These are phyloP conservation scores for Ensete glaucum DNA, from an alignment of 176 grass and related monocot genomes.

Conservation along the genomic window DNA sequence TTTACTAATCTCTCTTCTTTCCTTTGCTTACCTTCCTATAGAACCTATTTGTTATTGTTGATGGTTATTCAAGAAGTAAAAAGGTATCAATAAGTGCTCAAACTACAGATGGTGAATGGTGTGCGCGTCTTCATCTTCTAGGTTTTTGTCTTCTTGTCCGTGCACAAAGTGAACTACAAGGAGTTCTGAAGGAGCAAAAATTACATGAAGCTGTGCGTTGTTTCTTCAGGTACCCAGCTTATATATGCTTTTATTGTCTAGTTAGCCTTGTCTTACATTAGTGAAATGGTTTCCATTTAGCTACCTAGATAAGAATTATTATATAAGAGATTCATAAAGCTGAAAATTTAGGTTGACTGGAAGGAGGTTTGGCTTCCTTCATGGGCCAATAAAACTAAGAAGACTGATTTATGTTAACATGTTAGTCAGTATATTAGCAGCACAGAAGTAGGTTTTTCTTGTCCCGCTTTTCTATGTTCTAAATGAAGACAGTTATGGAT, in stretches of 20 bases:
- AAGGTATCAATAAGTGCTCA: conserved; percentile 30
- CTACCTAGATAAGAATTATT: background rate
- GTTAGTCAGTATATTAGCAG: too few species aligned
- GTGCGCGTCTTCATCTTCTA: conserved; percentile 60
- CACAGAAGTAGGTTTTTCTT: too few species aligned
- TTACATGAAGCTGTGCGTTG: conserved; percentile 66
- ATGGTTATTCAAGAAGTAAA: conserved; percentile 51
- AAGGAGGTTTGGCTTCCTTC: too few species aligned
- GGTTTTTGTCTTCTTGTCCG: conserved; percentile 84
- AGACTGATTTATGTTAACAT: too few species aligned
- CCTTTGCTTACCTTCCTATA: conserved; percentile 23
- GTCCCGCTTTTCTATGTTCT: too few species aligned
- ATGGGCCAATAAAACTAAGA: too few species aligned
- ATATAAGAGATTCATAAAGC: too few species aligned
- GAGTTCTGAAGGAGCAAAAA: conserved; percentile 63
- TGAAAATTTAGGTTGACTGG: too few species aligned
- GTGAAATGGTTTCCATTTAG: conserved; percentile 14
- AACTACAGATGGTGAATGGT: conserved; percentile 42
- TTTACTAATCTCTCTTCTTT: conserved; percentile 5
- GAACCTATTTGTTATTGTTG: conserved; percentile 68
- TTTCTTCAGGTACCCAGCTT: conserved; percentile 64
- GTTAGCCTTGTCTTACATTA: background rate
- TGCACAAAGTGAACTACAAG: conserved; percentile 54
- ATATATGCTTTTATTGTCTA: background rate
- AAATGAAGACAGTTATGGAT: too few species aligned